Percentiles rank a stretch among this genome's conserved stretches.
These are phyloP conservation scores for Schizophyllum commune DNA, from an alignment of 1,284 basidiomycete genomes.

Conservation along the genomic window DNA sequence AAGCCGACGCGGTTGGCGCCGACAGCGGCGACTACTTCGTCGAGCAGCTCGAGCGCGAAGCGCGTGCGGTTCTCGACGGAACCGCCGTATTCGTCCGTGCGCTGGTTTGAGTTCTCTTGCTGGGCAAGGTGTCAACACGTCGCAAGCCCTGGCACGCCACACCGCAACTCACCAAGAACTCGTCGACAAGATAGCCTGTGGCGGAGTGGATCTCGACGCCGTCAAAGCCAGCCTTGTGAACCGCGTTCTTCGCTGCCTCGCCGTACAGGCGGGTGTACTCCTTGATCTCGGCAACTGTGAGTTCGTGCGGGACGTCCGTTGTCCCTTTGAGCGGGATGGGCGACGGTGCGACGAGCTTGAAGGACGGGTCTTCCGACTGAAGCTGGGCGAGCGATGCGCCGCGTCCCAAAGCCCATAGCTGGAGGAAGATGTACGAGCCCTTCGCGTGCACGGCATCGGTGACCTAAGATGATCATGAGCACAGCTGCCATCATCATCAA, in stretches of 20 bases:
- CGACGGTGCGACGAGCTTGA: conserved; percentile 31
- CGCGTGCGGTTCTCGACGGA: conserved; percentile 40
- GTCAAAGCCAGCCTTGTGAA: conserved; percentile 25
- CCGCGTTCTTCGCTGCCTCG: conserved; percentile 32
- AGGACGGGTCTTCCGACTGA: conserved; percentile 7
- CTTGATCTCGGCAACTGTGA: conserved; percentile 32
- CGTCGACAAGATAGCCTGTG: conserved; percentile 7
- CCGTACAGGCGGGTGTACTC: conserved; percentile 30
- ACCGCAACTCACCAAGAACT: conserved; percentile 20
- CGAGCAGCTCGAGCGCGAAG: conserved; percentile 40
- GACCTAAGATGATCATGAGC: conserved; percentile 7
- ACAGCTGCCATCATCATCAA: background rate
- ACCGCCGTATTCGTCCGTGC: conserved; percentile 51
- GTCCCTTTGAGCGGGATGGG: conserved; percentile 26
- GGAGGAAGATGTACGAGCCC: conserved; percentile 19
- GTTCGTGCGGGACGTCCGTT: conserved; percentile 20
- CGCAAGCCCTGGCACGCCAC: too few species aligned
- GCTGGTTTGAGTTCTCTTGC: conserved; percentile 35
- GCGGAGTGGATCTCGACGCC: conserved; percentile 7
- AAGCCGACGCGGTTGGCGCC: conserved; percentile 36
- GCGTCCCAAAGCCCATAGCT: conserved; percentile 19
- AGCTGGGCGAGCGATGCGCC: conserved; percentile 8
- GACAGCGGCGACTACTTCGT: conserved; percentile 28
- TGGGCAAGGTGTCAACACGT: too few species aligned
- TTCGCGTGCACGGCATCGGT: conserved; percentile 22